Evolutionary conservation across 2,329 filamentous ascomycete genomes (phyloP), one percentile per base, ranked within the genome.

Genomic region (Colletotrichum liaoningense): DNA sequence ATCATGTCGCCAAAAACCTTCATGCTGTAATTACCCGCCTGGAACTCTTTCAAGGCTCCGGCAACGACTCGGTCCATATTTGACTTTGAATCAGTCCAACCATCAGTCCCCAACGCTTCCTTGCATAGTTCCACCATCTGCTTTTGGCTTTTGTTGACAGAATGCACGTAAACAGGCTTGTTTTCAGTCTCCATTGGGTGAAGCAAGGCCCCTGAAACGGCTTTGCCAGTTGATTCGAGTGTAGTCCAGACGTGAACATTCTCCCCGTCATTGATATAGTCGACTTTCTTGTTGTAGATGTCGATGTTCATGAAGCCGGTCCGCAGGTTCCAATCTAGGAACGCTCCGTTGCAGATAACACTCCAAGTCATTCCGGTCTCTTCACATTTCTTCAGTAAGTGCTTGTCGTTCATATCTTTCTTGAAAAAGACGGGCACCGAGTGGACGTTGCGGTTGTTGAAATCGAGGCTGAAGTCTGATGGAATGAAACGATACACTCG

Each of bases 401-500:
- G 12, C 38, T 57, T 68, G 49, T 64, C 69, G 1, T 46, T 70
- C 14, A 65, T 63, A 7, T 76, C 72, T 63, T 79, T 79, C 22
- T 62, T 14, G 11, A n/a, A 30, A 66, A 75, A 79, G 2, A 74
- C 57, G 30, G 77, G 77, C 4, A 79, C 35, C 5, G 38, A 19
- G n/a, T 46, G 28, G 1, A 57, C 56, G 14, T 75, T 75, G 33
- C 74, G 72, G 59, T 77, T 77, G 49, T 67, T 67, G 5, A 82
- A 76, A 80, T 85, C 79, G 55, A 79, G 77, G 33, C 84, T 84
- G 55, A 87, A 93, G 72, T 92, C 90, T 2, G 88, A 88, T 1
- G 91, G 90, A 30, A 93, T 81, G 81, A 92, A 91, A 12, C 89
- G 86, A 77, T 90, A 85, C 0, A 93, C 89, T 2, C 90, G 89